Evolutionary conservation across 192 early-diverging fungal genomes (phyloP).

Genomic region (Backusella australiensis): DNA sequence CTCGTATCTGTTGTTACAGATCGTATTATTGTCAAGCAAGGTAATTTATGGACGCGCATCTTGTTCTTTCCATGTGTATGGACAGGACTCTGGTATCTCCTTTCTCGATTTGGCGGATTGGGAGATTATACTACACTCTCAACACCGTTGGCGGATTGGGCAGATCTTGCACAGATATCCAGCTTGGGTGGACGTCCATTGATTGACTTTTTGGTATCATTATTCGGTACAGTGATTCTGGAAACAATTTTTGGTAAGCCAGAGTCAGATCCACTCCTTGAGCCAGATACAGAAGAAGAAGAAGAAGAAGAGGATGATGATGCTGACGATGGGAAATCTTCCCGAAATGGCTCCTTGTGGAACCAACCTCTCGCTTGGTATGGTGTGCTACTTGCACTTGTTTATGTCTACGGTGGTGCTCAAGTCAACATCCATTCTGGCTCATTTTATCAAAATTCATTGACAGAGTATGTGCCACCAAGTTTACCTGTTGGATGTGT

Average conservation of each 20-base stretch:
- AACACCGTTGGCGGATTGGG: background rate
- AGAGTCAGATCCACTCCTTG: background rate
- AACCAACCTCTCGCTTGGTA: background rate
- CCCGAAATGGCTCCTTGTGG: background rate
- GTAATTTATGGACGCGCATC: slow-evolving; percentile 9
- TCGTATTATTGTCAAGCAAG: background rate
- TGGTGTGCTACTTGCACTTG: background rate
- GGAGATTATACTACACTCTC: slow-evolving; percentile 11
- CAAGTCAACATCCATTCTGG: slow-evolving; percentile 6
- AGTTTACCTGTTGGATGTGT: slow-evolving; percentile 16
- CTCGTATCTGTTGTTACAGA: background rate
- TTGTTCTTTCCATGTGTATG: slow-evolving; percentile 7
- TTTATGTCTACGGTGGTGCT: slow-evolving; percentile 7
- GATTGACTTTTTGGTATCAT: background rate
- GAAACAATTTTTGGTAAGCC: background rate
- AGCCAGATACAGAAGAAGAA: no score
- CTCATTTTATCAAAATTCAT: slow-evolving; percentile 13
- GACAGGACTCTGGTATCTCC: slow-evolving; percentile 15
- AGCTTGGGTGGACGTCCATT: slow-evolving; percentile 13
- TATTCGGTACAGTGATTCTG: slow-evolving; percentile 10
- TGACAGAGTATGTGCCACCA: background rate
- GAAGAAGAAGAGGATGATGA: background rate
- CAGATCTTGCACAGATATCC: slow-evolving; percentile 2
- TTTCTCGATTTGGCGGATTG: slow-evolving; percentile 5
- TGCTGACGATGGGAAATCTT: background rate